A percentile compares a stretch with the other conserved stretches of the same genome.
These are phyloP conservation scores for Pyrenophora seminiperda DNA, from an alignment of 2,329 filamentous ascomycete species.

Conservation along the genomic window DNA sequence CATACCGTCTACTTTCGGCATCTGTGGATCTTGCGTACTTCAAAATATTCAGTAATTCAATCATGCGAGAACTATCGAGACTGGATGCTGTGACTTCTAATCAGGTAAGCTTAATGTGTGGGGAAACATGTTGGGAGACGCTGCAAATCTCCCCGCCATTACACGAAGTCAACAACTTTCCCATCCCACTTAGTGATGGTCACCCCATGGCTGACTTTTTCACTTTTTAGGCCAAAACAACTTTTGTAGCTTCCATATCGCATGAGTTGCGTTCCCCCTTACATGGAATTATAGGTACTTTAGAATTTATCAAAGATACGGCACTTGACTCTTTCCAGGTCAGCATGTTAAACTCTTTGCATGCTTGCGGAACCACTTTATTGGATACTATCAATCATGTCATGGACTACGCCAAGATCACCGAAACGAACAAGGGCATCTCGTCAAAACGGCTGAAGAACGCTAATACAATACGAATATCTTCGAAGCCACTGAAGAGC, in stretches of 20 bases:
- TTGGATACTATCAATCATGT: slow-evolving; percentile 52
- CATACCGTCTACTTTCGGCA: slow-evolving; percentile 35
- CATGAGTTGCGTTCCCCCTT: slow-evolving; percentile 59
- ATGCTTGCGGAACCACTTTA: slow-evolving; percentile 55
- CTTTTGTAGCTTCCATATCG: slow-evolving; percentile 59
- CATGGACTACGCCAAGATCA: slow-evolving; percentile 40
- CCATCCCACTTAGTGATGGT: neutral
- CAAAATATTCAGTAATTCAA: slow-evolving; percentile 52
- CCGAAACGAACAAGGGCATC: slow-evolving; percentile 38
- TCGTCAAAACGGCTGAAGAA: slow-evolving; percentile 44
- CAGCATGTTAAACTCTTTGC: slow-evolving; percentile 53
- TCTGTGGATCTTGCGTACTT: slow-evolving; percentile 43
- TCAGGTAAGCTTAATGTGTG: slow-evolving; percentile 18
- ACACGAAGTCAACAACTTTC: neutral
- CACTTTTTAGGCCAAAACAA: slow-evolving; percentile 50
- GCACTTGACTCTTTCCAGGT: slow-evolving; percentile 48
- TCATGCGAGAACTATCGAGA: slow-evolving; percentile 62
- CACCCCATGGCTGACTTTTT: neutral
- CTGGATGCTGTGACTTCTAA: slow-evolving; percentile 56
- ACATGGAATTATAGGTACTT: slow-evolving; percentile 50
- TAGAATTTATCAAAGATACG: slow-evolving; percentile 57
- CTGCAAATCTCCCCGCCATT: neutral
- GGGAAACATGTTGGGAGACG: neutral
- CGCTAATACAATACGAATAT: slow-evolving; percentile 33
- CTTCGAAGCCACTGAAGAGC: slow-evolving; percentile 40